These are phyloP conservation scores for Scheffersomyces stipitis DNA, from an alignment of 805 yeast genomes.

Conservation along the genomic window DNA sequence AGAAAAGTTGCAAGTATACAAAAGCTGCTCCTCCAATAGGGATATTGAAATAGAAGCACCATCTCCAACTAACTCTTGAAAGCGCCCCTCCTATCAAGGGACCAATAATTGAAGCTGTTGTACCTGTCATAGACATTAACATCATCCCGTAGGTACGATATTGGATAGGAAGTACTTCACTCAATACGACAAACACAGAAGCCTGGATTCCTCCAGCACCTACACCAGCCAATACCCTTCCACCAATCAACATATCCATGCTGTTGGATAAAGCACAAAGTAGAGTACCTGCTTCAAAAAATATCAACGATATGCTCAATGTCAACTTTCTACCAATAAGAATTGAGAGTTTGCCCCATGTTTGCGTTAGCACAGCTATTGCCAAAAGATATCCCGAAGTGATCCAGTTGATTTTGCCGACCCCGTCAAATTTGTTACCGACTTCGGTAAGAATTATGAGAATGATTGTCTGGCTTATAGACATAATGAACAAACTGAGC, in stretches of 20 bases:
- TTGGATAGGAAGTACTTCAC: slow-evolving; percentile 51
- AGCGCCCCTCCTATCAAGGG: slow-evolving; percentile 26
- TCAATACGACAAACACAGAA: slow-evolving; percentile 51
- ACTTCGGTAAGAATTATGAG: slow-evolving; percentile 49
- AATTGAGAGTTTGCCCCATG: slow-evolving; percentile 57
- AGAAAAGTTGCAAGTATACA: slow-evolving; percentile 12
- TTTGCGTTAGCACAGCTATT: slow-evolving; percentile 49
- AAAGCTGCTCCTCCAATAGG: slow-evolving; percentile 21
- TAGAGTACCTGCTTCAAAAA: slow-evolving; percentile 64
- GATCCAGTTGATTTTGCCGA: slow-evolving; percentile 56
- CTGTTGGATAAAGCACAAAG: slow-evolving; percentile 52
- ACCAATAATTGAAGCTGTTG: slow-evolving; percentile 21
- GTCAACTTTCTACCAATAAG: slow-evolving; percentile 55
- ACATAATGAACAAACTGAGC: slow-evolving; percentile 35
- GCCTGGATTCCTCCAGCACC: slow-evolving; percentile 71
- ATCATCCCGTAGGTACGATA: slow-evolving; percentile 16
- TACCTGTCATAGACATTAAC: slow-evolving; percentile 15
- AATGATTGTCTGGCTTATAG: slow-evolving; percentile 60
- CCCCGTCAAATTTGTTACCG: slow-evolving; percentile 47
- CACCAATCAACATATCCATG: slow-evolving; percentile 65
- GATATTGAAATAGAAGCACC: slow-evolving; percentile 24
- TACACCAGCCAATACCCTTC: slow-evolving; percentile 66
- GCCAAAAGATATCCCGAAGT: slow-evolving; percentile 54
- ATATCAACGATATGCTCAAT: slow-evolving; percentile 43
- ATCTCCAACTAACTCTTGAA: slow-evolving; percentile 22